These are phyloP conservation scores for Aspergillus tamarii DNA, from an alignment of 2,329 filamentous ascomycete species.

Conservation along the genomic window DNA sequence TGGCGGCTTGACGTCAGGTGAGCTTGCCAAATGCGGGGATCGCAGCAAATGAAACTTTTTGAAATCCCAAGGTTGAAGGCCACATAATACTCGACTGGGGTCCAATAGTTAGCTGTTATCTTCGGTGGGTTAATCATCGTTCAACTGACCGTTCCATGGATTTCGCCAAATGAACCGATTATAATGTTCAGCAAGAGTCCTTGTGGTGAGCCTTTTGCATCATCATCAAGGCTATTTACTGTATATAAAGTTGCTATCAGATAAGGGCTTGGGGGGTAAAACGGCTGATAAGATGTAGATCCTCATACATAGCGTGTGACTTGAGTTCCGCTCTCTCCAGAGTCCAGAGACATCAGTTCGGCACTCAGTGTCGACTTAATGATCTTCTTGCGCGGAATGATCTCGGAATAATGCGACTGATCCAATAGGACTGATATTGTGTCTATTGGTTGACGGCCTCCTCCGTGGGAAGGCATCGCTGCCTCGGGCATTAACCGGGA, in stretches of 20 bases:
- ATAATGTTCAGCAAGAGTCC: background rate
- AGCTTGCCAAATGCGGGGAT: conserved; percentile 16
- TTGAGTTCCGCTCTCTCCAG: background rate
- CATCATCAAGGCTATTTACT: background rate
- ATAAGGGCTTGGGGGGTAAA: background rate
- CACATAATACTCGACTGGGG: background rate
- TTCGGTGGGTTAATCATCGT: background rate
- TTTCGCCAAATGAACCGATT: too few species aligned
- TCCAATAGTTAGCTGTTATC: too few species aligned
- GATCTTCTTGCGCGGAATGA: background rate
- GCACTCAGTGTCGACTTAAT: background rate
- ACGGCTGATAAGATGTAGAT: background rate
- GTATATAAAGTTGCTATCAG: background rate
- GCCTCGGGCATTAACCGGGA: background rate
- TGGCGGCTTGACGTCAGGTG: conserved; percentile 22
- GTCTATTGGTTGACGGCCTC: background rate
- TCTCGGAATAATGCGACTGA: background rate
- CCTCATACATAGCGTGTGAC: background rate
- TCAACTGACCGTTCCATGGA: background rate
- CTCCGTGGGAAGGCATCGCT: background rate
- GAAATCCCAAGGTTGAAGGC: background rate
- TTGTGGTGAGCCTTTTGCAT: background rate
- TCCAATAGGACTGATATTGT: background rate
- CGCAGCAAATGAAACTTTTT: conserved; percentile 1
- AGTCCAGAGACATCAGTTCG: background rate